Evolutionary conservation across 352 stramenopile genomes (phyloP).

Genomic region (Lagenidium giganteum): DNA sequence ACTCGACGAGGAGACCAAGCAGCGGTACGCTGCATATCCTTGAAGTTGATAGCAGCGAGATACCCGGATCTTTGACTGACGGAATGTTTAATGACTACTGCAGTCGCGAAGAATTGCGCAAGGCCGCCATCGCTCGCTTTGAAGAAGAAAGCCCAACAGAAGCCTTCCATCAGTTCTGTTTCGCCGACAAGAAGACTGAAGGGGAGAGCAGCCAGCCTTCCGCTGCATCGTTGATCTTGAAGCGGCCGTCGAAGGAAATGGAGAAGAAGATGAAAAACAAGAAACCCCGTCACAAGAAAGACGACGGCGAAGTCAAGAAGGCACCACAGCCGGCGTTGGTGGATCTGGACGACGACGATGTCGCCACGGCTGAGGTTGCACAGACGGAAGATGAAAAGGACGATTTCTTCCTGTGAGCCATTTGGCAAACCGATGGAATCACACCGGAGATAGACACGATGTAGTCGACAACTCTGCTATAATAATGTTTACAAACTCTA

Average conservation of each 20-base stretch:
- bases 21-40: constrained; percentile 17
- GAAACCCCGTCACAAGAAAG: constrained; percentile 42
- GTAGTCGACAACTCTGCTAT: neutral
- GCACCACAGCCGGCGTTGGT: constrained; percentile 27
- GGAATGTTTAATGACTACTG: neutral
- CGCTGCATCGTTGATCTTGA: constrained; percentile 47
- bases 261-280: constrained; percentile 56
- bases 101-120: constrained; percentile 40
- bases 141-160: constrained; percentile 48
- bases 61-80: neutral
- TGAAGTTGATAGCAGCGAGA: neutral
- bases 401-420: constrained; percentile 68
- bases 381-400: constrained; percentile 41
- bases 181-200: constrained; percentile 41
- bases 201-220: constrained; percentile 6
- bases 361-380: constrained; percentile 9
- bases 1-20: constrained; percentile 42
- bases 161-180: constrained; percentile 73
- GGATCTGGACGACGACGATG: constrained; percentile 39
- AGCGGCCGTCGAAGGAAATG: constrained; percentile 63
- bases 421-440: too few species aligned
- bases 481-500: neutral
- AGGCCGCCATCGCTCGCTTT: constrained; percentile 40
- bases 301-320: constrained; percentile 32
- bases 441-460: neutral